Base-by-base conservation (phyloP, 768 basidiomycete genomes). In the Gymnopilus junonius region DNA sequence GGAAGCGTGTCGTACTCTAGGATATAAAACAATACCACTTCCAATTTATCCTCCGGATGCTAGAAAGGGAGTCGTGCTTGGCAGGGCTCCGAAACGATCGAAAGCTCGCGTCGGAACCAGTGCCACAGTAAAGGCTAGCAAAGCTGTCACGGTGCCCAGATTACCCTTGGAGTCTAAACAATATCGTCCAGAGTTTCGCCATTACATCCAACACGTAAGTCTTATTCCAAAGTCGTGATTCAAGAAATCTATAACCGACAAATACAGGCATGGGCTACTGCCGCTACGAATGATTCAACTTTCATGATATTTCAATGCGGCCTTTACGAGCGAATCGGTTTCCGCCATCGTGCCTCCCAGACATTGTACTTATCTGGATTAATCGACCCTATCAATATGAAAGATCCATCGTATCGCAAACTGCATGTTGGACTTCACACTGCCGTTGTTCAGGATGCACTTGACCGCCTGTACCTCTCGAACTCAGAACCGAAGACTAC, bases 371-470 rank as follows among this genome's bases (percentile, higher is more conserved):
- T 65, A 14, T 60, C 64, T 27, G 55, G 42, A 20, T 25, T 61
- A 21, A 64, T 67, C 25, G 59, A 67, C 39, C 32, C 61, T 2
- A n/a, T 56, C 42, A 61, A 58, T 8, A 48, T 37, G 5, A 25
- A 64, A 50, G 31, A 64, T 29, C 66, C 66, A 3, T 31, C 27
- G 7, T 64, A 67, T 57, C 29, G 62, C 14, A 67, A 67, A 35
- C 55, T 64, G 14, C 66, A 67, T 23, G n/a, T 62, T 4, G 66
- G 66, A 4, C 60, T 67, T 45, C 50, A 59, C 8, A 53, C 65
- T 10, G 59, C 54, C 15, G 53, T 62, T 32, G 21, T 65, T 23
- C 50, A 46, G 29, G 66, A 67, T 20, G 62, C 57, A 27, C 31
- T 63, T n/a, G 43, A 48, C 10, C 43, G 58, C 3, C 15, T 8